Conservation (phyloP, 495 filamentous ascomycete species). For the Eremomyces bilateralis region DNA sequence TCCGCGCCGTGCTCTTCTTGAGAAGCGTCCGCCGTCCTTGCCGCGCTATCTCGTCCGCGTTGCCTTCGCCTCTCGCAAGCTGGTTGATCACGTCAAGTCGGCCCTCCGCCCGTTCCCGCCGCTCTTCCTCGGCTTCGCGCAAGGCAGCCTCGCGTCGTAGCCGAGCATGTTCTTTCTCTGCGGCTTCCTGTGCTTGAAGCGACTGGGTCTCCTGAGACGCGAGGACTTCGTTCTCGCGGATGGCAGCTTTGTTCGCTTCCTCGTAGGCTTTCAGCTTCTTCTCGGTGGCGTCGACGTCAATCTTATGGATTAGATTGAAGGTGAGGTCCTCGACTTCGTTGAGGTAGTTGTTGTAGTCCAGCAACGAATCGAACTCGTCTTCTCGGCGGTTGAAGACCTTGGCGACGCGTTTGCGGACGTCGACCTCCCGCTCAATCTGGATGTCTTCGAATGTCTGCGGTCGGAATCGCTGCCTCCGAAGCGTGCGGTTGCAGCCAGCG, state of each 20-base stretch:
- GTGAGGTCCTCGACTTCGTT: constrained; percentile 81
- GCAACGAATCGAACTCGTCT: constrained; percentile 70
- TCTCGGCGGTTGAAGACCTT: constrained; percentile 53
- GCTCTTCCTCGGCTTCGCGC: constrained; percentile 34
- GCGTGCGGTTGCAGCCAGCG: constrained; percentile 60
- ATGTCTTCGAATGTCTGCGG: constrained; percentile 81
- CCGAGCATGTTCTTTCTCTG: constrained; percentile 45
- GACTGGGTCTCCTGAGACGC: constrained; percentile 30
- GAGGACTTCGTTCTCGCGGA: constrained; percentile 21
- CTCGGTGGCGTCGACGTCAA: constrained; percentile 49
- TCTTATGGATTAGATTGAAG: constrained; percentile 60
- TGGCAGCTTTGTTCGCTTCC: constrained; percentile 39
- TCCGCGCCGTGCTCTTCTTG: constrained; percentile 24
- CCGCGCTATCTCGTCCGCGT: background rate
- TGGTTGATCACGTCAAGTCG: constrained; percentile 34
- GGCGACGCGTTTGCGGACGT: constrained; percentile 63
- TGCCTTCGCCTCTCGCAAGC: constrained; percentile 22
- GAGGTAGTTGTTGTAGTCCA: constrained; percentile 80
- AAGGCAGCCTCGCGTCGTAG: constrained; percentile 31
- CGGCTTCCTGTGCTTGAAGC: constrained; percentile 35
- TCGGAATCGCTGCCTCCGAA: constrained; percentile 68
- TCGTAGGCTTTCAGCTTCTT: constrained; percentile 41
- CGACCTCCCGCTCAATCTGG: constrained; percentile 78
- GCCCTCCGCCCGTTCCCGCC: constrained; percentile 33
- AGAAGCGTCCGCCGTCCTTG: constrained; percentile 27